Percentiles rank a stretch among this genome's conserved stretches.
Conservation (phyloP, 2,329 filamentous ascomycete species). For the Neofusicoccum cordaticola region DNA sequence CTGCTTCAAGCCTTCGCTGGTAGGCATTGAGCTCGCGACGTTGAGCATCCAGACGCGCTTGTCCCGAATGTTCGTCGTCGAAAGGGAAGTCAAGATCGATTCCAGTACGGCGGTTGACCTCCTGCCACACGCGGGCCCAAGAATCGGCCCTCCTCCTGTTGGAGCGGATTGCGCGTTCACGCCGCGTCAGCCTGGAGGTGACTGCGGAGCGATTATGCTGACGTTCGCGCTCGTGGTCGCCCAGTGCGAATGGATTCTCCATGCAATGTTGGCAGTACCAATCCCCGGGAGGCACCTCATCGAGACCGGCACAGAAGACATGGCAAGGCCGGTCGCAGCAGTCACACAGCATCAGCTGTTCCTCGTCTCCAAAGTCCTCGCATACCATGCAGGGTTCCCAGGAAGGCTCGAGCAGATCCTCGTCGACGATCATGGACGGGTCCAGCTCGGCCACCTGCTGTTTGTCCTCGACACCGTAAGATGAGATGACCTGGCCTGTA, state of each 20-base stretch:
- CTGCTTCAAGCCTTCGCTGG: conserved; percentile 80
- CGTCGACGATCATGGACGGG: conserved; percentile 71
- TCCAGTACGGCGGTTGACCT: conserved; percentile 75
- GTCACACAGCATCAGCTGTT: conserved; percentile 85
- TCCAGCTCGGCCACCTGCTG: conserved; percentile 90
- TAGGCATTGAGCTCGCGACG: conserved; percentile 65
- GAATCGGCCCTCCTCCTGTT: conserved; percentile 30
- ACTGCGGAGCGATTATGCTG: conserved; percentile 28
- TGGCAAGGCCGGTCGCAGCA: conserved; percentile 88
- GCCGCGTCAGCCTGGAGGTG: conserved; percentile 29
- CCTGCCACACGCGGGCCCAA: conserved; percentile 82
- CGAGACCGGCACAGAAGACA: conserved; percentile 84
- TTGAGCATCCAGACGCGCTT: conserved; percentile 30
- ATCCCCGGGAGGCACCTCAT: conserved; percentile 68
- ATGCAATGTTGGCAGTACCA: conserved; percentile 92
- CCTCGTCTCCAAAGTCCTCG: conserved; percentile 74
- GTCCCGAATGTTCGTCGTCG: conserved; percentile 58
- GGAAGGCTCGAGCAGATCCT: conserved; percentile 53
- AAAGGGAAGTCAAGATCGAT: conserved; percentile 85
- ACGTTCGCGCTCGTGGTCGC: conserved; percentile 27
- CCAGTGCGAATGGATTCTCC: conserved; percentile 36
- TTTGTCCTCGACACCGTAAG: conserved; percentile 71
- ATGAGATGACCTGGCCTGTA: conserved; percentile 55
- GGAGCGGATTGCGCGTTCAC: conserved; percentile 15
- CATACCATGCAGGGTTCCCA: conserved; percentile 78